Base-by-base conservation (phyloP, 2,329 filamentous ascomycete genomes). In the Ilyonectria destructans region DNA sequence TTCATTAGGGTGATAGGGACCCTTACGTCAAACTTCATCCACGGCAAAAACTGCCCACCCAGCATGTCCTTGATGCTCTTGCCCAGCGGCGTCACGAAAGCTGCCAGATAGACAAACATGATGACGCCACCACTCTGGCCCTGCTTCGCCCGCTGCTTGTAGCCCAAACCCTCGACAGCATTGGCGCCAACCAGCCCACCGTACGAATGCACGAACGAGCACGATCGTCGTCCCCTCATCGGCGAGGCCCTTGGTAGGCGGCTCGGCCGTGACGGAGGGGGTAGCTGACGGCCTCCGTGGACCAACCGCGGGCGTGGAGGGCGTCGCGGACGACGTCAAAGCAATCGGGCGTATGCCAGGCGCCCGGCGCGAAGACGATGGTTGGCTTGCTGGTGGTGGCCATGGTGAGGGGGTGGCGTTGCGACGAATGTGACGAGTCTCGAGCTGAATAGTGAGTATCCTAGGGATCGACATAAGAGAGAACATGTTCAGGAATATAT, bases 191-290 rank as follows among this genome's bases (percentile, higher is more conserved):
- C 75, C 1, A 83, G 73, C 13, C 84, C 84, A n/a, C 81, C 80
- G 74, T 84, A 85, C 2, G 81, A 85, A 68, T 86, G 84, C 5
- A 80, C 77, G 5, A 82, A 82, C 71, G 2, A 86, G 77, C 1
- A 85, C 71, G 12, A 86, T 79, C 33, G 85, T 77, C 52, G 82
- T 82, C 13, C 80, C 80, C 3, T 74, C 62, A 21, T 80, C 78
- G 6, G 77, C 65, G 0, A 79, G 68, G 4, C 75, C 72, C 17
- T 75, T 74, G 0, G 64, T 73, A 1, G 76, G 68, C 58, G 74
- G 71, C 37, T 74, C 68, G 4, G 82, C 72, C 45, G 78, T 79
- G 52, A 82, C 75, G 1, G 77, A 77, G 7, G 7, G 81, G 78
- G 5, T 80, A 78, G 4, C 71, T 67, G 31, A 80, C 73, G 9